Evolutionary conservation across 345 rosid species (phyloP).

Genomic region (Boechera divaricarpa): DNA sequence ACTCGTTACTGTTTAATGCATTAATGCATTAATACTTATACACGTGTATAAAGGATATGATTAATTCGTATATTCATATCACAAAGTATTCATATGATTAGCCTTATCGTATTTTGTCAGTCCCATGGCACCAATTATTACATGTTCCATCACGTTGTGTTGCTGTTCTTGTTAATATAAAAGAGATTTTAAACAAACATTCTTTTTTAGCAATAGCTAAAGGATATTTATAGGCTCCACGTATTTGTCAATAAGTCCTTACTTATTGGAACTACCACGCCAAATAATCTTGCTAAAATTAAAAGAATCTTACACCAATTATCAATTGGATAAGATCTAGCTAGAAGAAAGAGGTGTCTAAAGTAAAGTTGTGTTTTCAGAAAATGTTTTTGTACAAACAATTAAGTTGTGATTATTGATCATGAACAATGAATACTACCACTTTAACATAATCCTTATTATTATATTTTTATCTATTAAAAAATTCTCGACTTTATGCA

Average conservation of each 20-base stretch:
- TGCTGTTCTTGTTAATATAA: conserved; percentile 5
- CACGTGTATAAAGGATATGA: conserved; percentile 24
- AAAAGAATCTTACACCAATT: conserved; percentile 35
- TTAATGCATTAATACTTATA: background rate
- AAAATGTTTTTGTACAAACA: conserved; percentile 8
- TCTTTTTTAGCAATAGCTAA: background rate
- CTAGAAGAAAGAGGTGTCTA: conserved; percentile 29
- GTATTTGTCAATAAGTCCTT: background rate
- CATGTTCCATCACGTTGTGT: conserved; percentile 30
- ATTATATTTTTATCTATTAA: background rate
- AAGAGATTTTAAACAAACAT: conserved; percentile 6
- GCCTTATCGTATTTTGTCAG: conserved; percentile 9
- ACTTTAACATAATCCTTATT: conserved; percentile 1
- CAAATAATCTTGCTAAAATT: conserved; percentile 23
- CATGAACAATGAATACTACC: background rate
- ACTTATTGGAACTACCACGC: background rate
- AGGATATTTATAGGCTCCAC: conserved; percentile 2
- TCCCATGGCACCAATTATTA: conserved; percentile 32
- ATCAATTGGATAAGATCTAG: conserved; percentile 28
- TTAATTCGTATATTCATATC: conserved; percentile 13
- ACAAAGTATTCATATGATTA: conserved; percentile 14
- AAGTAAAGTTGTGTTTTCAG: conserved; percentile 8
- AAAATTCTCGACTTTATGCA: background rate
- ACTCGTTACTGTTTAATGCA: background rate
- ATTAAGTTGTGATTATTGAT: background rate